A percentile compares a stretch with the other conserved stretches of the same genome.
These are phyloP conservation scores for Isabelozyma pseudorhagii DNA, from an alignment of 805 yeast genomes.

Conservation along the genomic window DNA sequence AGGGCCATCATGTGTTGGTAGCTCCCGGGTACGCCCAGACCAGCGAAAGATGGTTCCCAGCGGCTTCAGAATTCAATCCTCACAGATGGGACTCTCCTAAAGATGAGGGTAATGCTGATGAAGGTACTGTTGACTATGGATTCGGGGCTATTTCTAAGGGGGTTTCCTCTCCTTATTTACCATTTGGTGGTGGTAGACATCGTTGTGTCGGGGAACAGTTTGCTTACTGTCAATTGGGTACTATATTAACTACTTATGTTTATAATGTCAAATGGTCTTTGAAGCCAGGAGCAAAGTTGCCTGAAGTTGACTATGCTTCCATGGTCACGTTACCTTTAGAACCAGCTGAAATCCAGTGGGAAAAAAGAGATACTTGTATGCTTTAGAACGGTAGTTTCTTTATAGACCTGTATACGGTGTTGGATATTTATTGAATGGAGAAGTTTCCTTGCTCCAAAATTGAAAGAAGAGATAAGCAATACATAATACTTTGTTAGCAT, in stretches of 20 bases:
- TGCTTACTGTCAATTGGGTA: slow-evolving; percentile 90
- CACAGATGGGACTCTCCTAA: slow-evolving; percentile 67
- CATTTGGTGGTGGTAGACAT: slow-evolving; percentile 99
- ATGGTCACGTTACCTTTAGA: slow-evolving; percentile 90
- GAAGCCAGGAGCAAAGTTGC: slow-evolving; percentile 40
- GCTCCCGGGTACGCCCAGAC: slow-evolving; percentile 91
- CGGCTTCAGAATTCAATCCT: slow-evolving; percentile 71
- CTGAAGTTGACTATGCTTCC: slow-evolving; percentile 73
- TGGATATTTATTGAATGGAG: neutral
- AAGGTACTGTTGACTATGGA: slow-evolving; percentile 79
- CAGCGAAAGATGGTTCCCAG: slow-evolving; percentile 74
- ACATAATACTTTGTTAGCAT: too few relatives aligned
- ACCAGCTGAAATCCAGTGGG: slow-evolving; percentile 73
- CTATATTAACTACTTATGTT: slow-evolving; percentile 70
- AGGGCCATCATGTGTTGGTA: slow-evolving; percentile 84
- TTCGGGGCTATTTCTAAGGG: slow-evolving; percentile 96
- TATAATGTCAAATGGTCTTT: slow-evolving; percentile 76
- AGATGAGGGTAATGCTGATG: slow-evolving; percentile 19
- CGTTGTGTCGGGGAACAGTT: slow-evolving; percentile 99
- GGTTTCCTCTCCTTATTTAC: slow-evolving; percentile 91
- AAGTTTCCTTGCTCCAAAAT: too few relatives aligned
- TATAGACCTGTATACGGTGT: neutral
- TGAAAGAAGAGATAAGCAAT: too few relatives aligned
- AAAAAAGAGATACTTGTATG: slow-evolving; percentile 51
- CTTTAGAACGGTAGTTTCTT: slow-evolving; percentile 7